A percentile compares a stretch with the other conserved stretches of the same genome.
Evolutionary conservation across 176 grass and related monocot genomes (phyloP).

Genomic region (Chloris gayana): DNA sequence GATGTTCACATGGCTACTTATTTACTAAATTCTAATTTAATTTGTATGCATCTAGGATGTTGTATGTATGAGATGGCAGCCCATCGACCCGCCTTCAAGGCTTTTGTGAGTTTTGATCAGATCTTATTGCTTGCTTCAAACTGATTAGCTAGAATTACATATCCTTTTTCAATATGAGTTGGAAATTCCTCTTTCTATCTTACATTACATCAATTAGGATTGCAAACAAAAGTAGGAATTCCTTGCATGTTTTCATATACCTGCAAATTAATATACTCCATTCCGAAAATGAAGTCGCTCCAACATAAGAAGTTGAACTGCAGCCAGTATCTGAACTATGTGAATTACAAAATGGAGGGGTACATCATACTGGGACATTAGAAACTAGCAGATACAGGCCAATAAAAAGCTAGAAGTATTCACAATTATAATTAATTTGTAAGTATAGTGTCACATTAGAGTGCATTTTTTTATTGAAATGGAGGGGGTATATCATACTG

Average conservation of each 20-base stretch:
- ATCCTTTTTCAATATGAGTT: slow-evolving; percentile 27
- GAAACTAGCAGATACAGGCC: neutral
- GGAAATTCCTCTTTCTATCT: neutral
- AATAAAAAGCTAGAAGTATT: neutral
- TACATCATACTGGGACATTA: neutral
- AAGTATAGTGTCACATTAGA: neutral
- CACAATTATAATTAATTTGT: neutral
- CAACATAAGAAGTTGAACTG: too few species aligned
- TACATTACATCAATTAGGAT: neutral
- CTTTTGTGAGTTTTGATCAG: slow-evolving; percentile 69
- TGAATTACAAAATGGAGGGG: too few species aligned
- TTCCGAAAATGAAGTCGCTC: too few species aligned
- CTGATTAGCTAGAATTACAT: slow-evolving; percentile 10
- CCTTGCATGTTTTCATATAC: neutral
- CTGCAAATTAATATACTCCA: neutral
- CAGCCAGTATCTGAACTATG: too few species aligned
- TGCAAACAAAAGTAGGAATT: neutral
- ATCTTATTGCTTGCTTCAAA: slow-evolving; percentile 28
- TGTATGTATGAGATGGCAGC: slow-evolving; percentile 99
- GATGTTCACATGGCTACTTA: neutral
- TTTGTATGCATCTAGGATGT: slow-evolving; percentile 63
- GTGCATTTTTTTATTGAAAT: neutral
- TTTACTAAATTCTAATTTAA: slow-evolving; percentile 15
- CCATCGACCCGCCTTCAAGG: slow-evolving; percentile 97
- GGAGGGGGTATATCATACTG: neutral